A percentile compares a stretch with the other conserved stretches of the same genome.
These are phyloP conservation scores for Solanum corneliomulleri DNA, from an alignment of 257 asterid species.

Conservation along the genomic window DNA sequence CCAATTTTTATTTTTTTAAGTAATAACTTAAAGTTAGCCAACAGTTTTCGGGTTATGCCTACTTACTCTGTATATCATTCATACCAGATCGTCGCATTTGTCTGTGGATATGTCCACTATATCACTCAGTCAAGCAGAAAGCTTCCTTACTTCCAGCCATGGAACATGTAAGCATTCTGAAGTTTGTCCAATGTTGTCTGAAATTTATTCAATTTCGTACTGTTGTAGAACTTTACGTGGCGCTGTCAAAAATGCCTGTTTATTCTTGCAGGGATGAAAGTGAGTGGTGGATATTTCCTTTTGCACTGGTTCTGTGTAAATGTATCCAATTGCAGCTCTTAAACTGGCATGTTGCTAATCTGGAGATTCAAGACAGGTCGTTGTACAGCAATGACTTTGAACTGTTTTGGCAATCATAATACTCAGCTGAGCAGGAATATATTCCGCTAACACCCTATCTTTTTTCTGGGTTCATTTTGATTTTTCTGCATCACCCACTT, in stretches of 20 bases:
- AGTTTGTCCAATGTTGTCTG: not conserved
- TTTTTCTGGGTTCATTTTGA: constrained; percentile 38
- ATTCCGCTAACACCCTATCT: constrained; percentile 49
- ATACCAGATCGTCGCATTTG: constrained; percentile 69
- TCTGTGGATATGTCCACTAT: constrained; percentile 69
- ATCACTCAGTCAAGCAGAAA: constrained; percentile 52
- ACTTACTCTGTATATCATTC: constrained; percentile 2
- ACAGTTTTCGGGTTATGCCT: not conserved
- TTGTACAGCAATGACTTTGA: constrained; percentile 88
- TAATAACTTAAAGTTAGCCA: not conserved
- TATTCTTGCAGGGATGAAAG: constrained; percentile 76
- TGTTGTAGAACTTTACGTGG: not conserved
- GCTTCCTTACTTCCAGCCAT: constrained; percentile 76
- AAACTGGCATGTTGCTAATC: constrained; percentile 86
- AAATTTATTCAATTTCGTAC: not conserved
- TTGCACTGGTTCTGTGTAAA: constrained; percentile 74
- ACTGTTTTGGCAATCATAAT: constrained; percentile 85
- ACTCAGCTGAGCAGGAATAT: constrained; percentile 10
- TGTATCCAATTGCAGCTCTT: constrained; percentile 80
- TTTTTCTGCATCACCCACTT: not conserved
- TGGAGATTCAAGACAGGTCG: constrained; percentile 93
- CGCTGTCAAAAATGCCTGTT: not conserved
- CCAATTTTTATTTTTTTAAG: not conserved
- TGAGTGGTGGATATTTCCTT: constrained; percentile 99
- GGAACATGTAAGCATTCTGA: constrained; percentile 68